Evolutionary conservation across 768 basidiomycete genomes (phyloP).

Genomic region (Psilocybe azurescens): DNA sequence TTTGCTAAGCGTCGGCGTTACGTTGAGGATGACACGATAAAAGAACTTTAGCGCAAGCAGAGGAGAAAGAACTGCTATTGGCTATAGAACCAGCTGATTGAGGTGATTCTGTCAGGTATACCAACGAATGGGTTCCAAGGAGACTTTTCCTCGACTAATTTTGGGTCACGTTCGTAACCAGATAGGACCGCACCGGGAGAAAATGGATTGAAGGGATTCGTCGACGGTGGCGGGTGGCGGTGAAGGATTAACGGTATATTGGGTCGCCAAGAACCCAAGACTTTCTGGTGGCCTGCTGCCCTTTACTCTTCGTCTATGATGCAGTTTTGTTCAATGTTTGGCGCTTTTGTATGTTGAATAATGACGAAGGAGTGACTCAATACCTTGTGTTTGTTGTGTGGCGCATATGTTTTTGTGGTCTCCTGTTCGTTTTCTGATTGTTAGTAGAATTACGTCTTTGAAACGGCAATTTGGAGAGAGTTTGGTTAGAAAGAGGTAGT

Average conservation of each 20-base stretch:
- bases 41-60: neutral
- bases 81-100: neutral
- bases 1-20: slow-evolving; percentile 6
- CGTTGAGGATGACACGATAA: neutral
- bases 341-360: neutral
- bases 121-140: neutral
- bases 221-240: slow-evolving; percentile 1
- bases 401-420: neutral
- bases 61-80: neutral
- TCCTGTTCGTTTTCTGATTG: neutral
- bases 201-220: neutral
- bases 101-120: neutral
- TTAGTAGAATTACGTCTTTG: neutral
- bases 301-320: neutral
- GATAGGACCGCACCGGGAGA: neutral
- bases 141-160: neutral
- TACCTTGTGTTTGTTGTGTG: neutral
- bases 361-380: neutral
- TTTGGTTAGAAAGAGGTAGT: neutral
- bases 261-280: slow-evolving; percentile 15
- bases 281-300: neutral
- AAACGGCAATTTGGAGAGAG: neutral
- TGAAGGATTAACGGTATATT: slow-evolving; percentile 4
- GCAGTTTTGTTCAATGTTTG: neutral
- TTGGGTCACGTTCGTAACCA: neutral